These are phyloP conservation scores for Chamaecrista fasciculata DNA, from an alignment of 306 rosid genomes.

Conservation along the genomic window DNA sequence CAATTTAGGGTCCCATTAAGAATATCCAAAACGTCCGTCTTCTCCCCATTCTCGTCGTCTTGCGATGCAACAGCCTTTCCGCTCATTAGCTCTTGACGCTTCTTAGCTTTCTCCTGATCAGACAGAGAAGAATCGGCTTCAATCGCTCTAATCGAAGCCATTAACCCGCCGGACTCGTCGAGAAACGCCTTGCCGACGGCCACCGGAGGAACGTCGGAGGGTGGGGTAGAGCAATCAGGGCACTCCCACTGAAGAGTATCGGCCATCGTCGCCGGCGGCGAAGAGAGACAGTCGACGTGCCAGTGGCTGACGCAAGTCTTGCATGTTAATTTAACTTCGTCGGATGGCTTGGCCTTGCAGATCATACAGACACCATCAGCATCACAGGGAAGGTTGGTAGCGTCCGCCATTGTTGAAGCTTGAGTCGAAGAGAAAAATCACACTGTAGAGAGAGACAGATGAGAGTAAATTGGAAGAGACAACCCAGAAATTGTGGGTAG, in stretches of 20 bases:
- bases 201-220: not conserved
- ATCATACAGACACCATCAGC: constrained; percentile 47
- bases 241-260: constrained; percentile 44
- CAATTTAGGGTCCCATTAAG: not conserved
- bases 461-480: too few relatives aligned
- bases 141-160: constrained; percentile 46
- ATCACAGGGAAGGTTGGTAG: constrained; percentile 40
- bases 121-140: constrained; percentile 47
- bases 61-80: constrained; percentile 29
- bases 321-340: constrained; percentile 40
- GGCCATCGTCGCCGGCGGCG: constrained; percentile 34
- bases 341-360: constrained; percentile 41
- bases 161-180: constrained; percentile 20
- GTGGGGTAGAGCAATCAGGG: constrained; percentile 41
- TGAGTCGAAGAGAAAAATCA: too few relatives aligned
- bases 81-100: constrained; percentile 46
- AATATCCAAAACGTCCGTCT: constrained; percentile 34
- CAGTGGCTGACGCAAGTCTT: constrained; percentile 45
- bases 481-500: too few relatives aligned
- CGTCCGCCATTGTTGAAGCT: constrained; percentile 9
- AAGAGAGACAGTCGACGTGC: constrained; percentile 42
- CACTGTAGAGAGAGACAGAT: too few relatives aligned
- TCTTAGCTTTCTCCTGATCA: constrained; percentile 50
- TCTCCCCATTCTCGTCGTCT: not conserved
- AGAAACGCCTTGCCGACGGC: not conserved